phyloP scores from a whole-genome alignment of 495 filamentous ascomycete genomes.

The Penicilliopsis zonata region DNA sequence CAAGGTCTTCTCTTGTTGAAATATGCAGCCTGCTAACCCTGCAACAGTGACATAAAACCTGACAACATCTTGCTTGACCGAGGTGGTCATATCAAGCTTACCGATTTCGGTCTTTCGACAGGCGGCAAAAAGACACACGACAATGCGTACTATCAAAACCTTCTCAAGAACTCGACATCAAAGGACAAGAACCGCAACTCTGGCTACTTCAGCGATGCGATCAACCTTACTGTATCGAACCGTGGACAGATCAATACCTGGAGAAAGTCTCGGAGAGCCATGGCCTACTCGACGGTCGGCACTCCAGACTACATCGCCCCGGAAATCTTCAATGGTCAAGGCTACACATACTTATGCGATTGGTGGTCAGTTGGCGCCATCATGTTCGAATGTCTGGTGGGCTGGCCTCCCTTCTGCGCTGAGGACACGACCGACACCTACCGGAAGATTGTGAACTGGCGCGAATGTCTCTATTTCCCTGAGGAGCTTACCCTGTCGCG shows the following conservation, averaged over 20 bases:
- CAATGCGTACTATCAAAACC: conserved; percentile 93
- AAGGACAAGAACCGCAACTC: conserved; percentile 65
- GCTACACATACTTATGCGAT: conserved; percentile 92
- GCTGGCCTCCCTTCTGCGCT: conserved; percentile 98
- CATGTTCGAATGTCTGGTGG: conserved; percentile 99
- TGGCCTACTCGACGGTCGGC: conserved; percentile 97
- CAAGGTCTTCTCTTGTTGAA: too few species aligned
- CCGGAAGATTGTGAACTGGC: conserved; percentile 98
- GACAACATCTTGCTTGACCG: conserved; percentile 96
- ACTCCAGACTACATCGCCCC: conserved; percentile 98
- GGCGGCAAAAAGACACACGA: conserved; percentile 97
- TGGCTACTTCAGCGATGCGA: conserved; percentile 83
- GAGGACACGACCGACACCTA: conserved; percentile 97
- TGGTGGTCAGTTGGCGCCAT: conserved; percentile 99
- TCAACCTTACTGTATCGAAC: conserved; percentile 96
- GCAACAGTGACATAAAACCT: conserved; percentile 85
- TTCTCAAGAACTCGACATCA: conserved; percentile 75
- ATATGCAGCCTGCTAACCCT: not conserved
- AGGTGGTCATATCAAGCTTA: conserved; percentile 94
- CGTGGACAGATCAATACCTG: conserved; percentile 95
- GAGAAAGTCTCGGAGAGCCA: conserved; percentile 86
- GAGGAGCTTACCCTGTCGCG: conserved; percentile 81
- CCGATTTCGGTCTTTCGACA: conserved; percentile 95
- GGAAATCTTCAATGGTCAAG: conserved; percentile 93
- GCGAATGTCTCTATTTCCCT: conserved; percentile 88